These are phyloP conservation scores for Sclerotinia minor DNA, from an alignment of 2,329 filamentous ascomycete genomes.

Conservation along the genomic window DNA sequence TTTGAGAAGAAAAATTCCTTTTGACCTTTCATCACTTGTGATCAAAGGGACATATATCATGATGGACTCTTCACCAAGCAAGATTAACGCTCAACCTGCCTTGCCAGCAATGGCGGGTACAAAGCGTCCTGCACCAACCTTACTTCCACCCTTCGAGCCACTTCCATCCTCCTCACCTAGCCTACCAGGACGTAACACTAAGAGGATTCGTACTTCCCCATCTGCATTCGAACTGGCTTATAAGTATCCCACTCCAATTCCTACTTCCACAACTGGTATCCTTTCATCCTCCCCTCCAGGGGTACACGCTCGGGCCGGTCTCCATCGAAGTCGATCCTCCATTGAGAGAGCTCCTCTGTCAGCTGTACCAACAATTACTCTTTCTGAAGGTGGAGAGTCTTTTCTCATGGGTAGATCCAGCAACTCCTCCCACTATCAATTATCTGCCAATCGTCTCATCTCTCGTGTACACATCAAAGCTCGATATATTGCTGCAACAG, in stretches of 20 bases:
- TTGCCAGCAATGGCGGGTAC: constrained; percentile 46
- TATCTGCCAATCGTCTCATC: constrained; percentile 87
- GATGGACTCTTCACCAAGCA: constrained; percentile 43
- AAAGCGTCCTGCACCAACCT: constrained; percentile 64
- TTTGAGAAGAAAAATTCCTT: constrained; percentile 29
- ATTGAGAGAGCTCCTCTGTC: constrained; percentile 77
- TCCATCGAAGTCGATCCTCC: constrained; percentile 62
- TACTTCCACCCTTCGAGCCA: constrained; percentile 78
- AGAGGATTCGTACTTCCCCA: constrained; percentile 56
- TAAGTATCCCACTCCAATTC: constrained; percentile 90
- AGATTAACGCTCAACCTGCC: constrained; percentile 37
- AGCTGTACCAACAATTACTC: constrained; percentile 76
- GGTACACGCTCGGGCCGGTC: constrained; percentile 50
- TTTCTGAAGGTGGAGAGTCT: constrained; percentile 77
- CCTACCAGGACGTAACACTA: constrained; percentile 68
- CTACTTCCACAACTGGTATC: constrained; percentile 90
- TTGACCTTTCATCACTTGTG: constrained; percentile 15
- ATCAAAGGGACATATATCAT: constrained; percentile 34
- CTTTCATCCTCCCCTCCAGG: constrained; percentile 80
- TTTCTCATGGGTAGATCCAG: constrained; percentile 90
- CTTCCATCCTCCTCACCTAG: constrained; percentile 76
- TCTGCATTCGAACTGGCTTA: constrained; percentile 41
- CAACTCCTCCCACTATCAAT: constrained; percentile 92
- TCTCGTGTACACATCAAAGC: constrained; percentile 92
- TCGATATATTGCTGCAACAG: constrained; percentile 70